Percentiles rank a stretch among this genome's conserved stretches.
phyloP scores from a whole-genome alignment of 2,329 filamentous ascomycete genomes.

The Colletotrichum trifolii region DNA sequence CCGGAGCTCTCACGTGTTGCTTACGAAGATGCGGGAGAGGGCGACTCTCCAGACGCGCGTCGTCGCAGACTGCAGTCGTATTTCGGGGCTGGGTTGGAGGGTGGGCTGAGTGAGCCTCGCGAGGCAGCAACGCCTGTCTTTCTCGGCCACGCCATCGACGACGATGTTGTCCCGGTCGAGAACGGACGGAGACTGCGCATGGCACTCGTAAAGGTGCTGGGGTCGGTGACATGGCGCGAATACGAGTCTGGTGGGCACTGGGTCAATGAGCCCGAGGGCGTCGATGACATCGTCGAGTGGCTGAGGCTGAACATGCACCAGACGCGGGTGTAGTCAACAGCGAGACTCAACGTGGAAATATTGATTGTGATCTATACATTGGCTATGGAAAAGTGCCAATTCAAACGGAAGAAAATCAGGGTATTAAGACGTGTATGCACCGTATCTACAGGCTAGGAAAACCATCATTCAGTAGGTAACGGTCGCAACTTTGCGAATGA shows the following conservation, averaged over 20 bases:
- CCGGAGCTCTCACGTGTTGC: neutral
- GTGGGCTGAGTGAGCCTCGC: neutral
- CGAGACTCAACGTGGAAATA: neutral
- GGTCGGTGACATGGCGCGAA: conserved; percentile 42
- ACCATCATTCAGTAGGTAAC: conserved; percentile 39
- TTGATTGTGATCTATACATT: no score
- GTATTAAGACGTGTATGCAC: neutral
- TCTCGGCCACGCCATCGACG: conserved; percentile 43
- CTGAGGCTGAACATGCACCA: neutral
- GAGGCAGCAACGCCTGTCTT: conserved; percentile 40
- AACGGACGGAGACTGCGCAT: conserved; percentile 41
- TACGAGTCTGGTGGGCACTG: conserved; percentile 44
- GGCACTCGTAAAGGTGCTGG: conserved; percentile 23
- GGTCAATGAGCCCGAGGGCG: conserved; percentile 43
- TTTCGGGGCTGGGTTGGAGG: neutral
- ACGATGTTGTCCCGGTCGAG: conserved; percentile 42
- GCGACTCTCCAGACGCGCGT: neutral
- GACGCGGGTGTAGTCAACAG: neutral
- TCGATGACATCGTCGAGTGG: conserved; percentile 39
- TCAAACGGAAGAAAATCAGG: neutral
- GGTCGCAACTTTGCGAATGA: conserved; percentile 44
- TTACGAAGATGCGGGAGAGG: neutral
- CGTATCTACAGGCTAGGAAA: neutral
- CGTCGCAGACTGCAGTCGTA: neutral
- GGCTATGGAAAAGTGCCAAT: no score